These are phyloP conservation scores for Pleodorina starrii DNA, from an alignment of 139 green algal species.

Conservation along the genomic window DNA sequence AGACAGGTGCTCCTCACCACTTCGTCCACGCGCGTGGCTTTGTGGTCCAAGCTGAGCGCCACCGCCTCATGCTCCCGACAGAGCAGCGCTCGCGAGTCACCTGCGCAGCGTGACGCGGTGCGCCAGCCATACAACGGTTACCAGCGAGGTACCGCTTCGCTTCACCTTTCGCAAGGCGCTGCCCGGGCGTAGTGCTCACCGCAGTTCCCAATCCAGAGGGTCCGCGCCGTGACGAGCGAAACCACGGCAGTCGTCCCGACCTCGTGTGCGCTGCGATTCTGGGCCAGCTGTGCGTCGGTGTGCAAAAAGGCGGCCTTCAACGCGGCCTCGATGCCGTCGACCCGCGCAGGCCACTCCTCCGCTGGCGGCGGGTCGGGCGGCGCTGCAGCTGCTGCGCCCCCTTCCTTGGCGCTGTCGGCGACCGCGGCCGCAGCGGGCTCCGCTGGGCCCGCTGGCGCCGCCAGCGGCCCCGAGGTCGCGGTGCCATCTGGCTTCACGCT, in stretches of 20 bases:
- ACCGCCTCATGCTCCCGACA: constrained; percentile 70
- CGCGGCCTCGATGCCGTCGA: constrained; percentile 44
- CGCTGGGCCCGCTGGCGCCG: too few relatives aligned
- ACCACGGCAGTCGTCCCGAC: constrained; percentile 92
- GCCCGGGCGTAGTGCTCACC: too few relatives aligned
- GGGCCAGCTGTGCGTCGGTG: constrained; percentile 38
- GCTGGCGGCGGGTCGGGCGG: not conserved
- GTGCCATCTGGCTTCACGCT: not conserved
- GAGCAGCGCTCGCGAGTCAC: constrained; percentile 88
- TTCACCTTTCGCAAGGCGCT: too few relatives aligned
- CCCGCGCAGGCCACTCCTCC: not conserved
- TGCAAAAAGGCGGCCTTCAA: constrained; percentile 46
- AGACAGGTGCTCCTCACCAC: too few relatives aligned
- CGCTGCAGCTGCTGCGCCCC: not conserved
- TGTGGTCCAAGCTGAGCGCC: constrained; percentile 84
- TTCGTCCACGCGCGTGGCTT: constrained; percentile 78
- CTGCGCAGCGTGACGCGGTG: too few relatives aligned
- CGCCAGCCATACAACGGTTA: too few relatives aligned
- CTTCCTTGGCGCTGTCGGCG: not conserved
- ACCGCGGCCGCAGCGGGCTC: not conserved
- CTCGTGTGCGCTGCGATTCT: constrained; percentile 44
- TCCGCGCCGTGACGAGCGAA: constrained; percentile 71
- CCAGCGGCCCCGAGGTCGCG: not conserved
- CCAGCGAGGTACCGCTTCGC: too few relatives aligned
- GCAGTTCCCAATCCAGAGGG: constrained; percentile 89